phyloP scores from a whole-genome alignment of 495 filamentous ascomycete genomes.

The Platismatia glauca region DNA sequence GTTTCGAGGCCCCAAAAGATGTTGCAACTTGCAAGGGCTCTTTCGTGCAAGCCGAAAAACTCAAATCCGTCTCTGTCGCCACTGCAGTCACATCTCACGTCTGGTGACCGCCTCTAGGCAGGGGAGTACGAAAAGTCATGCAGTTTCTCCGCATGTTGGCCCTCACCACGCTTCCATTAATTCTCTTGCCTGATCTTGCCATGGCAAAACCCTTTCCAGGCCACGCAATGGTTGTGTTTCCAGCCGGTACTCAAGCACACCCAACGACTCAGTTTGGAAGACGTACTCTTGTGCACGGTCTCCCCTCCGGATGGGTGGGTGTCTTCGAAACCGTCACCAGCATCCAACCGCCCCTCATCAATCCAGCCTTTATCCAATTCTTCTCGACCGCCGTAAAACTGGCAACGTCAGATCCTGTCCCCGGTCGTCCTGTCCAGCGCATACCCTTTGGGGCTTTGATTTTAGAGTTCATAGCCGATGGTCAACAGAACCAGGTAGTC shows the following conservation, averaged over 20 bases:
- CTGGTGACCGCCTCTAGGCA: background rate
- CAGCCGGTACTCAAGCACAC: background rate
- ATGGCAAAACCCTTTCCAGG: background rate
- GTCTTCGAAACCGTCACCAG: background rate
- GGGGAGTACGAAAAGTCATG: background rate
- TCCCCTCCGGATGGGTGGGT: background rate
- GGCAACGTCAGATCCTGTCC: conserved; percentile 1
- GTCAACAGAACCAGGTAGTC: background rate
- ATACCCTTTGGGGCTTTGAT: background rate
- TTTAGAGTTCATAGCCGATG: background rate
- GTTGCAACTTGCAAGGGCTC: background rate
- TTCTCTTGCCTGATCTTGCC: background rate
- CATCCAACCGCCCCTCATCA: background rate
- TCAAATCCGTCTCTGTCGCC: background rate
- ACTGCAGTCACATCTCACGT: background rate
- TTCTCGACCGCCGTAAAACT: background rate
- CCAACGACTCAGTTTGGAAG: background rate
- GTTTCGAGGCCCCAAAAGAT: background rate
- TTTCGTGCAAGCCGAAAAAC: background rate
- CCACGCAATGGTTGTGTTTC: background rate
- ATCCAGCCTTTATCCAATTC: background rate
- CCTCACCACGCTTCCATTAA: background rate
- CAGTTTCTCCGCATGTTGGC: background rate
- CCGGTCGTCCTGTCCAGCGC: conserved; percentile 1
- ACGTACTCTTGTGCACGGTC: background rate